These are phyloP conservation scores for Ceratobasidium sp. DNA, from an alignment of 1,284 basidiomycete species.

Conservation along the genomic window DNA sequence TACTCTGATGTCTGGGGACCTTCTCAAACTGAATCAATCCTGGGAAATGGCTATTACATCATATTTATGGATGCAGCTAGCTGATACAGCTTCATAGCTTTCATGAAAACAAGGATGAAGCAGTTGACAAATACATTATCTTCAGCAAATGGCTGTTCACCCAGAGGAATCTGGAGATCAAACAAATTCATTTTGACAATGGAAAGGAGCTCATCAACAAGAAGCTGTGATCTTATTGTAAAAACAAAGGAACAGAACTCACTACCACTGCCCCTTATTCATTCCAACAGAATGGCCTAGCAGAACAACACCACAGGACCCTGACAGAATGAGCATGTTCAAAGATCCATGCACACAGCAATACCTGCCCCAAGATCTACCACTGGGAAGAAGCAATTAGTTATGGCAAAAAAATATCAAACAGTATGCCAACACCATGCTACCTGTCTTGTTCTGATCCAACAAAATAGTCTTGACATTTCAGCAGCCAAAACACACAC, in stretches of 20 bases:
- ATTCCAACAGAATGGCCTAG: too few species aligned
- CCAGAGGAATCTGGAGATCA: too few species aligned
- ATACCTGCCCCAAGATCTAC: neutral
- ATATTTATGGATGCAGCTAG: neutral
- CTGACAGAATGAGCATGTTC: too few species aligned
- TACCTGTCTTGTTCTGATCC: slow-evolving; percentile 2
- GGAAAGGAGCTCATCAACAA: neutral
- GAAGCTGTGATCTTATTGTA: neutral
- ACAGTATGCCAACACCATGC: neutral
- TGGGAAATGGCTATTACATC: neutral
- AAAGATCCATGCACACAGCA: neutral
- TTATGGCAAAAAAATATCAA: neutral
- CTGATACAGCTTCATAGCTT: too few species aligned
- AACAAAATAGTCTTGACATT: neutral
- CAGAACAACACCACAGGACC: too few species aligned
- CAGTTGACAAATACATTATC: too few species aligned
- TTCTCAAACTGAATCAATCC: neutral
- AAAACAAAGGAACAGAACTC: neutral
- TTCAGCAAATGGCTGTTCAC: too few species aligned
- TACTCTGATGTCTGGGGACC: slow-evolving; percentile 13
- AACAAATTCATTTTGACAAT: too few species aligned
- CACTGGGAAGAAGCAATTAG: neutral
- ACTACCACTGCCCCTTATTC: too few species aligned
- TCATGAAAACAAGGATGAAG: too few species aligned
- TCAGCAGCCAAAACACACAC: slow-evolving; percentile 1